phyloP scores from a whole-genome alignment of 192 early-diverging fungal species.

The Pilaira anomala region DNA sequence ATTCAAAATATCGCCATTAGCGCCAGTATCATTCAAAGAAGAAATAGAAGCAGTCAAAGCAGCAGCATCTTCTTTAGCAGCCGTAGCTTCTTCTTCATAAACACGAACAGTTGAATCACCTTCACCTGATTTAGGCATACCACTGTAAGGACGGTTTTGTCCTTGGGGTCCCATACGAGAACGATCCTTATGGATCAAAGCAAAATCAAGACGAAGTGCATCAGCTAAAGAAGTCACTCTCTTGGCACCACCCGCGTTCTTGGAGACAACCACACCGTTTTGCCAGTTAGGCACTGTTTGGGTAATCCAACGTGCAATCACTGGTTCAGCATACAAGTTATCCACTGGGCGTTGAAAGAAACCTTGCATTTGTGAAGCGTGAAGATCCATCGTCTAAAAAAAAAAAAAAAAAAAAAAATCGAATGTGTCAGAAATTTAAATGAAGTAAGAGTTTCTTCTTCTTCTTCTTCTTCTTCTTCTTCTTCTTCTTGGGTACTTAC shows the following conservation, averaged over 20 bases:
- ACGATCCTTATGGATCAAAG: constrained; percentile 90
- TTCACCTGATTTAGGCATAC: constrained; percentile 21
- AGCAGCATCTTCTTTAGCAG: neutral
- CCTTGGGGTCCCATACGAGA: constrained; percentile 43
- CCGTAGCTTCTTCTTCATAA: constrained; percentile 7
- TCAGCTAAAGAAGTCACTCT: constrained; percentile 90
- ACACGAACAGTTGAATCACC: constrained; percentile 8
- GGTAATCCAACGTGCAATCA: constrained; percentile 85
- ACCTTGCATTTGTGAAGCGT: constrained; percentile 88
- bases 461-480: no score
- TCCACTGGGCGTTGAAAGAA: constrained; percentile 91
- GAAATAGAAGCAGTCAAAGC: constrained; percentile 26
- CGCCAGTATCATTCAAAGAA: constrained; percentile 25
- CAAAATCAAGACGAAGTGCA: constrained; percentile 87
- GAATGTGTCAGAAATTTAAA: no score
- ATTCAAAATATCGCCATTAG: constrained; percentile 27
- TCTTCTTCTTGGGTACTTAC: constrained; percentile 15
- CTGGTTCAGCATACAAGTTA: constrained; percentile 92
- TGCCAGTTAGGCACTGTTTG: constrained; percentile 85
- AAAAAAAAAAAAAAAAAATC: neutral
- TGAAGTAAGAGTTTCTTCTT: no score
- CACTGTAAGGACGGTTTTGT: constrained; percentile 29
- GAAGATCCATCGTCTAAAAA: constrained; percentile 87
- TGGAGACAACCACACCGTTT: constrained; percentile 90
- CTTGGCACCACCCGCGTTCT: constrained; percentile 97